Percentiles rank a stretch among this genome's conserved stretches.
Evolutionary conservation across 2,329 filamentous ascomycete species (phyloP).

Genomic region (Diplocarpon rosae): DNA sequence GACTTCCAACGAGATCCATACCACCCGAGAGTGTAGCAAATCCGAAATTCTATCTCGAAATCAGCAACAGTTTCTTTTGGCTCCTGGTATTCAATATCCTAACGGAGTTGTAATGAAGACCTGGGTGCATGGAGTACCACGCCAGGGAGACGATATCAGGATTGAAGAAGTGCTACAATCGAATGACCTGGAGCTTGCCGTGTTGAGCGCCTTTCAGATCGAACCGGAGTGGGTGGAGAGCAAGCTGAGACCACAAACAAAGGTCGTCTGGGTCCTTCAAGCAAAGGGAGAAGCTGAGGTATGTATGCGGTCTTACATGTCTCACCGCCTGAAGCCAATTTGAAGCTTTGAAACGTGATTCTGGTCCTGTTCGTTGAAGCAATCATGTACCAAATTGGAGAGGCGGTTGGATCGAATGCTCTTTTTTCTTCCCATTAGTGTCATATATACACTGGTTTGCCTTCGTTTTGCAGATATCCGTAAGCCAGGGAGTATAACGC

Average conservation of each 20-base stretch:
- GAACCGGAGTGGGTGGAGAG: slow-evolving; percentile 44
- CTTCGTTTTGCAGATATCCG: no score
- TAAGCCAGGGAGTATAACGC: not conserved
- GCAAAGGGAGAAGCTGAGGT: slow-evolving; percentile 43
- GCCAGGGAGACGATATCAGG: slow-evolving; percentile 63
- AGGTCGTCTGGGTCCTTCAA: slow-evolving; percentile 49
- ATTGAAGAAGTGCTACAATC: slow-evolving; percentile 79
- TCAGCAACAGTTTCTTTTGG: slow-evolving; percentile 5
- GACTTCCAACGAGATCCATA: not conserved
- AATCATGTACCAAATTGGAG: no score
- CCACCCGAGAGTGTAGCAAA: not conserved
- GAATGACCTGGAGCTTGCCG: slow-evolving; percentile 58
- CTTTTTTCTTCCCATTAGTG: no score
- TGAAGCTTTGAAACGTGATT: no score
- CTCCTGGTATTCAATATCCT: slow-evolving; percentile 24
- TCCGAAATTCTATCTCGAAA: slow-evolving; percentile 4
- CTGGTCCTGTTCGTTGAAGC: no score
- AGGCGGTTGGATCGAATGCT: no score
- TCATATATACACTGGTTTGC: no score
- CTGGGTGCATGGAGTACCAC: slow-evolving; percentile 53
- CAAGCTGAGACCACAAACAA: slow-evolving; percentile 56
- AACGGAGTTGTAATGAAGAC: slow-evolving; percentile 70
- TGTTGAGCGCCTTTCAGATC: slow-evolving; percentile 82
- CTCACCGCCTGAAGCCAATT: not conserved
- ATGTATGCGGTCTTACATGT: slow-evolving; percentile 5